phyloP scores from a whole-genome alignment of 805 yeast genomes.

The Kuraishia piskuri region DNA sequence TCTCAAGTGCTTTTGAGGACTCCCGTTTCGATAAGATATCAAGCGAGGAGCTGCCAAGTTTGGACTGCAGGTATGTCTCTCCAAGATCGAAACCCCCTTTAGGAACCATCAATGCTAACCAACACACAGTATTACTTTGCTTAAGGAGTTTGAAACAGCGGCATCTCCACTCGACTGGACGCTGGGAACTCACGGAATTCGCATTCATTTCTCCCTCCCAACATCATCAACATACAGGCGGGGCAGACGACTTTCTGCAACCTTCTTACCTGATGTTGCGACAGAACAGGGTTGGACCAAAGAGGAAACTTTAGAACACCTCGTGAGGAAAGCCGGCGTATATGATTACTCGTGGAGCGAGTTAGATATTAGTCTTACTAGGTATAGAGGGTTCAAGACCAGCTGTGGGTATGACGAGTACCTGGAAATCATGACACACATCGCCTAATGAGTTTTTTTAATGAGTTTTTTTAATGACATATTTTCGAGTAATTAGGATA shows the following conservation, averaged over 20 bases:
- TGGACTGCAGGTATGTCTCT: constrained; percentile 30
- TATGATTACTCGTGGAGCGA: constrained; percentile 19
- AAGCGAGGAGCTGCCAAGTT: constrained; percentile 38
- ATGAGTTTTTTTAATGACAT: no score
- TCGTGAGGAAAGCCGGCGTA: constrained; percentile 67
- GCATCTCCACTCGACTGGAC: constrained; percentile 62
- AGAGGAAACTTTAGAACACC: constrained; percentile 56
- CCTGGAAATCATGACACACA: constrained; percentile 10
- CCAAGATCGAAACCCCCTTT: no score
- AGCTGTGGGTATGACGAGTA: constrained; percentile 33
- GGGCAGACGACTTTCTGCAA: constrained; percentile 44
- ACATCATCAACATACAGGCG: constrained; percentile 17
- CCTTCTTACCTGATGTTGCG: constrained; percentile 89
- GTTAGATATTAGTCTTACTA: constrained; percentile 33
- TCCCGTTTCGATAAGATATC: constrained; percentile 64
- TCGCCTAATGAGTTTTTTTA: not conserved
- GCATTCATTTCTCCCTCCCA: constrained; percentile 35
- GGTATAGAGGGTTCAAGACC: constrained; percentile 50
- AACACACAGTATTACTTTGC: constrained; percentile 43
- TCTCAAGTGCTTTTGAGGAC: constrained; percentile 60
- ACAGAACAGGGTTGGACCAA: constrained; percentile 79
- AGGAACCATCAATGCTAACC: not conserved
- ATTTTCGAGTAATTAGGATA: no score
- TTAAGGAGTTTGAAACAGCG: constrained; percentile 48
- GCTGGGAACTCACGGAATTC: constrained; percentile 76